Evolutionary conservation across 2,329 filamentous ascomycete species (phyloP), one percentile per base, ranked within the genome.

Genomic region (Endothia cerciana): DNA sequence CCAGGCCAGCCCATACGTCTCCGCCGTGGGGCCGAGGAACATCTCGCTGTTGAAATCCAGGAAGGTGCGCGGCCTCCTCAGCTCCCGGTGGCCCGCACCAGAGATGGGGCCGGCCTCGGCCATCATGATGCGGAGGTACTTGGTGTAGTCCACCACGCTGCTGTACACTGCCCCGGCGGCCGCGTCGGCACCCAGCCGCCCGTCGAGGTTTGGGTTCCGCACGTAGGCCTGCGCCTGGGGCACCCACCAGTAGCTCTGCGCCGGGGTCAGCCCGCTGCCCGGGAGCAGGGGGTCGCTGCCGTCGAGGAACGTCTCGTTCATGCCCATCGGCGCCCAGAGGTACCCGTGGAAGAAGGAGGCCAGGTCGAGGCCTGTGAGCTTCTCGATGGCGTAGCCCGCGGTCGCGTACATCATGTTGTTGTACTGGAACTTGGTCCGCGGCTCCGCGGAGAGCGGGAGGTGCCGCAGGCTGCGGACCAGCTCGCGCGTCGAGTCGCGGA

Each of bases 391-490:
- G 68, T 84, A 75, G 5, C 78, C 79, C 2, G 79, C 76, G 1
- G 77, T 76, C 1, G 75, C 75, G 70, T 78, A 87, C 78, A 85
- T 84, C 64, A 80, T 74, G 71, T 87, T 86, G 71, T 76, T 80
- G 71, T 87, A 86, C 65, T 81, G 76, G 64, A 76, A 85, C 63
- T 70, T 75, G 1, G 77, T 76, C 1, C 85, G 77, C 5, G 83
- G 77, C 68, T 83, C 80, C 7, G 73, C 72, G 0, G 76, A 77
- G 68, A 82, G 69, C 1, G 80, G 77, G 19, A 87, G 72, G 67
- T 83, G 71, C 3, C 83, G 76, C 30, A 86, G 68, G 22, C 78
- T 80, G 33, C 80, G 75, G 10, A 80, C 78, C 0, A 80, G 66
- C 1, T 80, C 79, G 43, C 69, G 74, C 1, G 77, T 51, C 22